Conservation (phyloP, 768 basidiomycete genomes). For the Amanita pseudoporphyria region DNA sequence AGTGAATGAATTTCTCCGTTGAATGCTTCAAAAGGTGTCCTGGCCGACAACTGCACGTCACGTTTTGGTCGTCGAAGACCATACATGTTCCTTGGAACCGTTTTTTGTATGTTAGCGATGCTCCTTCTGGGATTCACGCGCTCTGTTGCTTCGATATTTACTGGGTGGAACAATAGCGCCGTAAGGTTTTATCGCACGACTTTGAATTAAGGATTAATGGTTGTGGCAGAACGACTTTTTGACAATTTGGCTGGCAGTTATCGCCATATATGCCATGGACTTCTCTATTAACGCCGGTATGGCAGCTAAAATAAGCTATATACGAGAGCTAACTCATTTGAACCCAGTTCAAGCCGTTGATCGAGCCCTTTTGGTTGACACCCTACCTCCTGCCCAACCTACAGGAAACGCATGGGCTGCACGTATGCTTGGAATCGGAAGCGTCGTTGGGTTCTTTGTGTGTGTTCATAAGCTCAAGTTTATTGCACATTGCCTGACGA, state of each 20-base stretch:
- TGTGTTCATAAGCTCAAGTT: constrained; percentile 27
- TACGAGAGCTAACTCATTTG: constrained; percentile 4
- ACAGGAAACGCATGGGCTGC: constrained; percentile 93
- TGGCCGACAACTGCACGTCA: constrained; percentile 80
- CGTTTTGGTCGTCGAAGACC: constrained; percentile 80
- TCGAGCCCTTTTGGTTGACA: constrained; percentile 86
- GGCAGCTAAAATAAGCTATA: constrained; percentile 3
- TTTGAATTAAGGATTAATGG: not conserved
- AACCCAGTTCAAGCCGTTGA: constrained; percentile 76
- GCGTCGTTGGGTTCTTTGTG: constrained; percentile 84
- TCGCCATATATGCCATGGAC: constrained; percentile 42
- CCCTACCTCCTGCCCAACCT: constrained; percentile 67
- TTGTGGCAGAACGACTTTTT: constrained; percentile 44
- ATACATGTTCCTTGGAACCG: constrained; percentile 68
- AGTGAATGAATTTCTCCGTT: not conserved
- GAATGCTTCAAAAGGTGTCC: constrained; percentile 36
- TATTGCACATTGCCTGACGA: not conserved
- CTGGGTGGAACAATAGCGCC: constrained; percentile 19
- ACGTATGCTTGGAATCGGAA: constrained; percentile 82
- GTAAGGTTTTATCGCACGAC: constrained; percentile 15
- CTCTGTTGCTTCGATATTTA: constrained; percentile 47
- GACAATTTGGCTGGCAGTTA: constrained; percentile 70
- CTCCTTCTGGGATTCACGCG: constrained; percentile 79
- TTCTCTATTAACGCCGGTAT: constrained; percentile 46
- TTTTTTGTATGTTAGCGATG: constrained; percentile 61